Evolutionary conservation across 768 basidiomycete species (phyloP).

Genomic region (Lentinula lateritia): DNA sequence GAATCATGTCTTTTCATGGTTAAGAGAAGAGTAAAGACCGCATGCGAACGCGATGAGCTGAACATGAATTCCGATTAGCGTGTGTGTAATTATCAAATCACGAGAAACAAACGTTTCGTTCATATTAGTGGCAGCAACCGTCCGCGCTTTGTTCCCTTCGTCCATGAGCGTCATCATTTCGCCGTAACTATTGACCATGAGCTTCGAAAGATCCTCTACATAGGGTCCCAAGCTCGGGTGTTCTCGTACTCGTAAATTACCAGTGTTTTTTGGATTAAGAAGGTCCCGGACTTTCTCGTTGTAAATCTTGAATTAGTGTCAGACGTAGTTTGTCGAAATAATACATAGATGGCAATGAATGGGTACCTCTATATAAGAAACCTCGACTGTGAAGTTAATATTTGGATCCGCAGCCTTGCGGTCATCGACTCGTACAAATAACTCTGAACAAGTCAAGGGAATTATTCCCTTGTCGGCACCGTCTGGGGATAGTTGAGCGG

Average conservation of each 20-base stretch:
- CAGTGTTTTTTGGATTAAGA: slow-evolving; percentile 94
- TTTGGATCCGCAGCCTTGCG: slow-evolving; percentile 62
- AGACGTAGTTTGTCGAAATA: background rate
- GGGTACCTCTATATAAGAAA: slow-evolving; percentile 92
- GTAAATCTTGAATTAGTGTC: slow-evolving; percentile 58
- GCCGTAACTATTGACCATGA: slow-evolving; percentile 84
- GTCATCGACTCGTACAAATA: slow-evolving; percentile 77
- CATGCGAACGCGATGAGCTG: slow-evolving; percentile 94
- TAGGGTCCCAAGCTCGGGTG: slow-evolving; percentile 97
- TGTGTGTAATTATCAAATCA: slow-evolving; percentile 4
- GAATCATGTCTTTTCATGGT: slow-evolving; percentile 88
- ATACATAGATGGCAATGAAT: background rate
- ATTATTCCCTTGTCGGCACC: slow-evolving; percentile 97
- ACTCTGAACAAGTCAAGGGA: slow-evolving; percentile 88
- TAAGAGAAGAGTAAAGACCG: slow-evolving; percentile 93
- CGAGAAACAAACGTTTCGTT: slow-evolving; percentile 76
- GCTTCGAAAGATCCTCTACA: slow-evolving; percentile 94
- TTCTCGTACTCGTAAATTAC: slow-evolving; percentile 94
- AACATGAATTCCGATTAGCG: background rate
- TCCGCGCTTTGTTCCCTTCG: slow-evolving; percentile 97
- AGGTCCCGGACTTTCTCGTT: slow-evolving; percentile 98
- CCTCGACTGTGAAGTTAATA: slow-evolving; percentile 86
- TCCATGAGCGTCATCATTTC: slow-evolving; percentile 99
- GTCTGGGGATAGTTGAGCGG: slow-evolving; percentile 42
- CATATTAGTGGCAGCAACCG: slow-evolving; percentile 99